Conservation (phyloP, 192 early-diverging fungal species). For the Coemansia sp. region DNA sequence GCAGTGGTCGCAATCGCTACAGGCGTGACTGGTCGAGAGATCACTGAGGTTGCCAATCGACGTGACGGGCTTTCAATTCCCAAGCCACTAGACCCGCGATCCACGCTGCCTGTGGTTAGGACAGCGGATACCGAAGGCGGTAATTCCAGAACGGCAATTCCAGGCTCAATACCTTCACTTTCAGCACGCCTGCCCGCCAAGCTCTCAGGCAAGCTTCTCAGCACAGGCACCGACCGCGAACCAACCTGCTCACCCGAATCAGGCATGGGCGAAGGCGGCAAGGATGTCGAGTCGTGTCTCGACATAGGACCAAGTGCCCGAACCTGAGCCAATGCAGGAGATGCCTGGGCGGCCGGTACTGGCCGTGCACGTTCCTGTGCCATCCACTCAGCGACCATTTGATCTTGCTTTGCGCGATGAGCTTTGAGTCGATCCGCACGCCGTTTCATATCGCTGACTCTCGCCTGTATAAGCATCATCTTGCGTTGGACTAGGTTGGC, state of each 20-base stretch:
- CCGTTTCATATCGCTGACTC: constrained; percentile 34
- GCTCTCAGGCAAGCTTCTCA: background rate
- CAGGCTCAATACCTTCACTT: background rate
- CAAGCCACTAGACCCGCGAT: background rate
- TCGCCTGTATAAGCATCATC: constrained; percentile 39
- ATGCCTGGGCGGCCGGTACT: constrained; percentile 20
- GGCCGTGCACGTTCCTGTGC: constrained; percentile 18
- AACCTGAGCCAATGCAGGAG: constrained; percentile 7
- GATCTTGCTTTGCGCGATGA: constrained; percentile 34
- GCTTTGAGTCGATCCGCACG: constrained; percentile 31
- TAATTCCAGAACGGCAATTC: background rate
- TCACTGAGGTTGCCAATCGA: background rate
- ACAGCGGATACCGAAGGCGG: background rate
- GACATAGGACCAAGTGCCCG: background rate
- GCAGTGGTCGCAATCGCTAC: background rate
- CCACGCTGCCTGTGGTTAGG: background rate
- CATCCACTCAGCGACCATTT: constrained; percentile 34
- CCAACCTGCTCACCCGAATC: background rate
- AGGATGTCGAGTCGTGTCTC: background rate
- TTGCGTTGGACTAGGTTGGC: constrained; percentile 33
- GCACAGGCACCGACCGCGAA: background rate
- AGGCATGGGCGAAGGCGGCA: background rate
- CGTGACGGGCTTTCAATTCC: background rate
- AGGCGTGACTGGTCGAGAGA: background rate
- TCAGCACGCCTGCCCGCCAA: background rate